These are phyloP conservation scores for Trichophaea hybrida DNA, from an alignment of 2,329 filamentous ascomycete species.

Conservation along the genomic window DNA sequence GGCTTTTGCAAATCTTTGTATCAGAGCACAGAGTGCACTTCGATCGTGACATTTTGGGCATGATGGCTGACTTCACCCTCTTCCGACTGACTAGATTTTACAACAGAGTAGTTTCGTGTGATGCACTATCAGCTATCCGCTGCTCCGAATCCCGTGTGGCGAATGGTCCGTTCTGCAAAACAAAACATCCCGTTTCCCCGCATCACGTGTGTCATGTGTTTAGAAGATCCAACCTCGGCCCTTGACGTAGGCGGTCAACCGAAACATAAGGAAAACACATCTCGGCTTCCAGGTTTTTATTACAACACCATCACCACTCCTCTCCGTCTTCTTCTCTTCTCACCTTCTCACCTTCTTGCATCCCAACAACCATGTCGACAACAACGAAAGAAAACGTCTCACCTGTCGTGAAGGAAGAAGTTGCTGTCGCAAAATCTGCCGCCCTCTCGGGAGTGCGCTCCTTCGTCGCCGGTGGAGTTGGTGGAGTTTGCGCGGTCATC, in stretches of 20 bases:
- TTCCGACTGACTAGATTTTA: no score
- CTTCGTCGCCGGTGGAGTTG: constrained; percentile 77
- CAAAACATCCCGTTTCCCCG: not conserved
- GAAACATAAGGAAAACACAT: not conserved
- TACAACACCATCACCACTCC: not conserved
- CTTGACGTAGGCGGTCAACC: not conserved
- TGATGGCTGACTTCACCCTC: no score
- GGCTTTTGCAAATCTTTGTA: no score
- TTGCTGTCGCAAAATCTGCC: constrained; percentile 13
- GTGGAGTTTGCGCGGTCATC: constrained; percentile 82
- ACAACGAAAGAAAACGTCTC: not conserved
- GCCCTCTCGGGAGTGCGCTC: constrained; percentile 55
- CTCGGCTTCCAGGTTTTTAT: not conserved
- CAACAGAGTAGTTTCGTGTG: no score
- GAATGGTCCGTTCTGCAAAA: not conserved
- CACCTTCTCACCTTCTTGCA: not conserved
- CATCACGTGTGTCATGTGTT: not conserved
- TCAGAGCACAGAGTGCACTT: no score
- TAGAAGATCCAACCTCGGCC: not conserved
- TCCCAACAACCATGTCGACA: not conserved
- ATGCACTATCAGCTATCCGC: not conserved
- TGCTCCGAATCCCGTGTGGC: not conserved
- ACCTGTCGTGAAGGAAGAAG: not conserved
- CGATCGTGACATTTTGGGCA: no score
- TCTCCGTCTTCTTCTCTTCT: not conserved